These are phyloP conservation scores for Aspergillus versicolor DNA, from an alignment of 2,329 filamentous ascomycete species.

Conservation along the genomic window DNA sequence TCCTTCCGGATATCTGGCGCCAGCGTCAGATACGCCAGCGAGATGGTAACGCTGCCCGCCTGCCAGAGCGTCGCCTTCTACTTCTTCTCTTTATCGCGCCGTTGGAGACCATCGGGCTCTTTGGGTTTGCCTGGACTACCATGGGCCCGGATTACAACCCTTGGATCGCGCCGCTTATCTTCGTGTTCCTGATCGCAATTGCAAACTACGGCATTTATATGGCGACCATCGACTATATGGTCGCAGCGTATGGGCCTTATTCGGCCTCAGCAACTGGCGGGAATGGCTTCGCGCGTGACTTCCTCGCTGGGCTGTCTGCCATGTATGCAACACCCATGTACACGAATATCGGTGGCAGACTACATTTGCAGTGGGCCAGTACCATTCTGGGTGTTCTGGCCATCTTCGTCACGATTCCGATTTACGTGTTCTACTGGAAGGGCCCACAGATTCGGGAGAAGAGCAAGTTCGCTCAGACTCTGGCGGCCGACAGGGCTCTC, in stretches of 20 bases:
- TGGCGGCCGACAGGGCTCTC: conserved; percentile 25
- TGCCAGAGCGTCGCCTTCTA: conserved; percentile 65
- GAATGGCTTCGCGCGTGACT: conserved; percentile 72
- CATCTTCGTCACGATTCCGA: conserved; percentile 52
- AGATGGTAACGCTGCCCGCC: conserved; percentile 49
- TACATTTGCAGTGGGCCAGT: conserved; percentile 54
- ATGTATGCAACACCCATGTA: conserved; percentile 67
- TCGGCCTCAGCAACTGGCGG: conserved; percentile 73
- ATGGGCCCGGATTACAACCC: conserved; percentile 62
- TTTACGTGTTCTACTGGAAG: conserved; percentile 58
- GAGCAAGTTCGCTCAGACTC: conserved; percentile 52
- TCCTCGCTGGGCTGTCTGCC: conserved; percentile 70
- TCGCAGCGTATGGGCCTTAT: conserved; percentile 71
- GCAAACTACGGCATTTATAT: conserved; percentile 75
- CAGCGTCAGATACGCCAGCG: conserved; percentile 38
- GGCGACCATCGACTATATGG: conserved; percentile 76
- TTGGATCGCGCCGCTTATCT: conserved; percentile 69
- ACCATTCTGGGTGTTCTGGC: conserved; percentile 54
- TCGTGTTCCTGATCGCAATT: conserved; percentile 65
- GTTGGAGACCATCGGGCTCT: conserved; percentile 64
- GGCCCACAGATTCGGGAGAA: conserved; percentile 53
- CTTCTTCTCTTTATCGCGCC: conserved; percentile 64
- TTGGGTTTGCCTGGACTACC: conserved; percentile 69
- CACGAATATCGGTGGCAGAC: conserved; percentile 43
- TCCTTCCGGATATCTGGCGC: conserved; percentile 51